phyloP scores from a whole-genome alignment of 768 basidiomycete genomes.

The Termitomyces sp. region DNA sequence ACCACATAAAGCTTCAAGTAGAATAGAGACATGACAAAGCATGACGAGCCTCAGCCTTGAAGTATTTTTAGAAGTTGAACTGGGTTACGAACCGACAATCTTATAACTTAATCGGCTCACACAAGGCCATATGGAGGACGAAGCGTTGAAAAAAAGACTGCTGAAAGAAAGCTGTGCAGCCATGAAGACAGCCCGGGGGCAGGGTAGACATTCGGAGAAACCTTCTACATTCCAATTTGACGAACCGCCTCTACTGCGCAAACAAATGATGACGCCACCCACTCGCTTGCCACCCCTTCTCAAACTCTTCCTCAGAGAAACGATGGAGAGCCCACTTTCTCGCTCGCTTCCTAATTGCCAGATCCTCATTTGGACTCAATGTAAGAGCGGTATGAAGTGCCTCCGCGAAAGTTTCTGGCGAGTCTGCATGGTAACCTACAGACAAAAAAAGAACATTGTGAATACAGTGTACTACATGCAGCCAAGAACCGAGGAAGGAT shows the following conservation, averaged over 20 bases:
- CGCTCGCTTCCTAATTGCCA: slow-evolving; percentile 63
- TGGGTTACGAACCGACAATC: not conserved
- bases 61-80: not conserved
- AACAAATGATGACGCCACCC: slow-evolving; percentile 39
- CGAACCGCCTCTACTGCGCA: not conserved
- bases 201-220: too few relatives aligned
- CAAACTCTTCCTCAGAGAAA: slow-evolving; percentile 78
- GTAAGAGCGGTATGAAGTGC: slow-evolving; percentile 60
- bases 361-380: slow-evolving; percentile 47
- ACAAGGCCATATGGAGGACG: not conserved
- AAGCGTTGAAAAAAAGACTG: not conserved
- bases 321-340: slow-evolving; percentile 63
- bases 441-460: not conserved
- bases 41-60: not conserved
- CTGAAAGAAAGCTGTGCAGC: not conserved
- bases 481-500: not conserved
- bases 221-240: too few relatives aligned
- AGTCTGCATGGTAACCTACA: slow-evolving; percentile 75
- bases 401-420: slow-evolving; percentile 60
- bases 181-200: not conserved
- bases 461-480: not conserved
- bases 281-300: slow-evolving; percentile 66
- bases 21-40: not conserved
- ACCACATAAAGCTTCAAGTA: not conserved
- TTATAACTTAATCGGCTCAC: not conserved